Conservation (phyloP, 2,329 filamentous ascomycete species). For the Rhexocercosporidium sp. region DNA sequence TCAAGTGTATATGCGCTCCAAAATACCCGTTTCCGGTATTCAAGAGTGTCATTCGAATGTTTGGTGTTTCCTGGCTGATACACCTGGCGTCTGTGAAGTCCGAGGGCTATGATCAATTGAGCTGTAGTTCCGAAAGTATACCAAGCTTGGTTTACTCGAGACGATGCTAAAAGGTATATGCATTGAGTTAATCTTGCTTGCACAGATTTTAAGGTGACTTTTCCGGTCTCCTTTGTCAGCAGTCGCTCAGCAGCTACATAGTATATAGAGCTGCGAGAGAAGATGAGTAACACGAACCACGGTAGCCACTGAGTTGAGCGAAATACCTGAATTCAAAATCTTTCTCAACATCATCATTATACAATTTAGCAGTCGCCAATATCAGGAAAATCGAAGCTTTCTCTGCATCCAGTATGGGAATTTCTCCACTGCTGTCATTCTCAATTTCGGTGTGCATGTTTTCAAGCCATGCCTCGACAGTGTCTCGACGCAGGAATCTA, state of each 20-base stretch:
- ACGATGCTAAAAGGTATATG: conserved; percentile 62
- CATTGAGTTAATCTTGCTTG: conserved; percentile 63
- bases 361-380: conserved; percentile 54
- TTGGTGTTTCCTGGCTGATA: conserved; percentile 26
- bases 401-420: conserved; percentile 41
- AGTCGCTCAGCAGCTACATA: conserved; percentile 44
- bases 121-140: conserved; percentile 62
- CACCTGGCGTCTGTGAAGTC: conserved; percentile 45
- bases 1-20: conserved; percentile 69
- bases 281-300: not conserved
- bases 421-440: not conserved
- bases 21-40: conserved; percentile 62
- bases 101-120: conserved; percentile 56
- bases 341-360: conserved; percentile 41
- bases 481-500: conserved; percentile 59
- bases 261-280: not conserved
- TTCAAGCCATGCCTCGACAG: conserved; percentile 54
- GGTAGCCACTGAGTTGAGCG: not conserved
- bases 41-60: conserved; percentile 36
- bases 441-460: conserved; percentile 39
- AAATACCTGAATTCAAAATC: not conserved
- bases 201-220: conserved; percentile 59
- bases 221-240: conserved; percentile 56
- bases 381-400: conserved; percentile 53
- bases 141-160: conserved; percentile 65